A percentile compares a stretch with the other conserved stretches of the same genome.
These are phyloP conservation scores for Fusarium nanum DNA, from an alignment of 2,329 filamentous ascomycete species.

Conservation along the genomic window DNA sequence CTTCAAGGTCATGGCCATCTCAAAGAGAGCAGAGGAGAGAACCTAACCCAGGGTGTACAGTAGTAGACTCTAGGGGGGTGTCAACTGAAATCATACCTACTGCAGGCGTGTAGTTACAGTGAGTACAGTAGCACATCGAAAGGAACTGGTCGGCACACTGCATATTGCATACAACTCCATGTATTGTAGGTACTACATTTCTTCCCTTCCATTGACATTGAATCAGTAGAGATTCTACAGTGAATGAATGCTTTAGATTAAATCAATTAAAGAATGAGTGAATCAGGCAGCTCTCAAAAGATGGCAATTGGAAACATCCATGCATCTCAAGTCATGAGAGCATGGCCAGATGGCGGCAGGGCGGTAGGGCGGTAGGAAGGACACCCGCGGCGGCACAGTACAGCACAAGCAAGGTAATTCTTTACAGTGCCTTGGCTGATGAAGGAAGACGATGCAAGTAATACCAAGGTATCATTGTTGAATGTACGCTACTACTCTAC, in stretches of 20 bases:
- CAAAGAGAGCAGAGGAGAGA: background rate
- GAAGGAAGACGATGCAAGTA: constrained; percentile 22
- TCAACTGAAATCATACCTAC: background rate
- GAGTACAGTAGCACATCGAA: constrained; percentile 11
- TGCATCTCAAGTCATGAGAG: constrained; percentile 10
- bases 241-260: background rate
- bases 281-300: background rate
- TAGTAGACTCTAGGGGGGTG: constrained; percentile 19
- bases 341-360: constrained; percentile 27
- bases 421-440: constrained; percentile 10
- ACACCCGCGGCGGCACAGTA: constrained; percentile 33
- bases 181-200: constrained; percentile 1
- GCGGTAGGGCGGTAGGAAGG: constrained; percentile 40
- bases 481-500: background rate
- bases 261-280: background rate
- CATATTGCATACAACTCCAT: constrained; percentile 16
- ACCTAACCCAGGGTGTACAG: constrained; percentile 18
- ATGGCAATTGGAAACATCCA: constrained; percentile 5
- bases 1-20: constrained; percentile 15
- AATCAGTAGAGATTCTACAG: background rate
- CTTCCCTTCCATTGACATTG: background rate
- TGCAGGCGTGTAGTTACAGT: constrained; percentile 1
- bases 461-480: constrained; percentile 23
- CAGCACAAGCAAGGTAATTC: constrained; percentile 3
- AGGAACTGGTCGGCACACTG: constrained; percentile 24